Base-by-base conservation (phyloP, 805 yeast genomes). In the Lachancea sp. region DNA sequence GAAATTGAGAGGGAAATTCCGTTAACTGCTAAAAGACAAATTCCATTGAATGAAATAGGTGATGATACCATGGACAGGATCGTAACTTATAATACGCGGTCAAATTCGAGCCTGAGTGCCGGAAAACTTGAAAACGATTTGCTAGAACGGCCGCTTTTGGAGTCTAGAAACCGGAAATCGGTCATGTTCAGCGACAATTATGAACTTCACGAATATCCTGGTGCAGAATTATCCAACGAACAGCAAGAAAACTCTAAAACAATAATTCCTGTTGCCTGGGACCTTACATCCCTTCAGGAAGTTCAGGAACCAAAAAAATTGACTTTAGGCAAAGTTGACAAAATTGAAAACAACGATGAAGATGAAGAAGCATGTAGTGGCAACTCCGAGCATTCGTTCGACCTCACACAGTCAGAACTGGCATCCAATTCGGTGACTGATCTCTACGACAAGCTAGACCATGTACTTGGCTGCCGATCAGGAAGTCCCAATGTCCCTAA, bases 31-130 rank as follows among this genome's bases (percentile, higher is more conserved):
- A 34, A 32, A 11, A 54, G 48, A 44, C 52, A 51, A 29, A 23
- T 56, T 8, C 55, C 62, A 2, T 35, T 54, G 29, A 52, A 56
- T 15, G 62, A 58, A 11, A 53, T 58, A 11, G 62, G 61, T 4
- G 61, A 57, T 20, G 63, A 58, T 7, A 60, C 62, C 0, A 57
- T 60, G 62, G 63, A 56, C 8, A 49, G 52, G 54, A 42, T 58
- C 16, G 58, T 56, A 1, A 44, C 42, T 7, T 50, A 55, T 36
- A 57, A 60, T 36, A 60, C 62, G n/a, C 28, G 28, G 18, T 20
- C 33, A 3, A 40, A 40, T 22, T 26, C 39, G n/a, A 28, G 23
- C 17, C 6, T 28, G n/a, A 36, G 22, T 5, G 21, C 34, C 6
- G 21, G 13, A 7, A 22, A 30, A 8, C 15, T 8, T 6, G 34